Percentiles rank a stretch among this genome's conserved stretches.
phyloP scores from a whole-genome alignment of 2,329 filamentous ascomycete genomes.

The Fusarium anguioides region DNA sequence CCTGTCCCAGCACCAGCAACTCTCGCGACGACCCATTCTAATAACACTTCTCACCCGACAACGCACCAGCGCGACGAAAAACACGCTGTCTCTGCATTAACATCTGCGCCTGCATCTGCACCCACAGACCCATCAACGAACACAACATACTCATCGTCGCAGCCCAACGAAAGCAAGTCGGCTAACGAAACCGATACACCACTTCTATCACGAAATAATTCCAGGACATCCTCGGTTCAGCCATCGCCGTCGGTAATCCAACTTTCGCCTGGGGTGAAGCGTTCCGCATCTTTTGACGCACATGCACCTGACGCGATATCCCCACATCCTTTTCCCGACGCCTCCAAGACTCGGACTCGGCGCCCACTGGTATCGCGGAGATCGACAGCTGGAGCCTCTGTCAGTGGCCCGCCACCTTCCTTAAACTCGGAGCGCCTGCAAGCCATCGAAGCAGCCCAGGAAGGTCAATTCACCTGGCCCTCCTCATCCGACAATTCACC shows the following conservation, averaged over 20 bases:
- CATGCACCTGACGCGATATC: slow-evolving; percentile 43
- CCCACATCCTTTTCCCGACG: slow-evolving; percentile 42
- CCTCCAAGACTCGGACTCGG: slow-evolving; percentile 50
- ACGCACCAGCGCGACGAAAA: slow-evolving; percentile 45
- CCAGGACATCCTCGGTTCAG: slow-evolving; percentile 51
- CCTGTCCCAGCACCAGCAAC: slow-evolving; percentile 25
- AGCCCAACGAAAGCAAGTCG: slow-evolving; percentile 21
- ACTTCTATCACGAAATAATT: slow-evolving; percentile 46
- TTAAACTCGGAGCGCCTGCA: slow-evolving; percentile 50
- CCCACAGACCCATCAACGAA: slow-evolving; percentile 24
- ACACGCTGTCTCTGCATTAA: slow-evolving; percentile 38
- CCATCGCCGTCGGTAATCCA: slow-evolving; percentile 43
- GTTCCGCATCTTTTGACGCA: slow-evolving; percentile 43
- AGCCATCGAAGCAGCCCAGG: slow-evolving; percentile 45
- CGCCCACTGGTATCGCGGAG: slow-evolving; percentile 54
- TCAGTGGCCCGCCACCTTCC: slow-evolving; percentile 47
- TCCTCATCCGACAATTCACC: slow-evolving; percentile 38
- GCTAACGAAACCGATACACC: slow-evolving; percentile 28
- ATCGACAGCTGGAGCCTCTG: slow-evolving; percentile 50
- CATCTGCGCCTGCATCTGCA: slow-evolving; percentile 25
- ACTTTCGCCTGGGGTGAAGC: slow-evolving; percentile 38
- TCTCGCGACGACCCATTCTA: slow-evolving; percentile 32
- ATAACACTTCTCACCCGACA: slow-evolving; percentile 43
- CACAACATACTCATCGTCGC: slow-evolving; percentile 17
- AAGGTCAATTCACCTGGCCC: slow-evolving; percentile 33